phyloP scores from a whole-genome alignment of 1,284 basidiomycete species.

The Agroathelia rolfsii region DNA sequence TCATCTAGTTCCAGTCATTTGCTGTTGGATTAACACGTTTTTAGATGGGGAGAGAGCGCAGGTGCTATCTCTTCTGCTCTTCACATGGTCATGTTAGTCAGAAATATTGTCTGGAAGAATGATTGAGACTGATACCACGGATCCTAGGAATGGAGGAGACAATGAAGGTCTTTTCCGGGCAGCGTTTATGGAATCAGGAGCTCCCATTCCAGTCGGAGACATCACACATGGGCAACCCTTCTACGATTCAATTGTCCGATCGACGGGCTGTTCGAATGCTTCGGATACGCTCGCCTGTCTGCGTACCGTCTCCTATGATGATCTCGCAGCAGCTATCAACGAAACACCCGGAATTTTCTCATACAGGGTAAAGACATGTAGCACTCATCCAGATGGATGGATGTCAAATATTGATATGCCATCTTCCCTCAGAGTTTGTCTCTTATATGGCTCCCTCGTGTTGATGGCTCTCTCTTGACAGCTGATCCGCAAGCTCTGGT shows the following conservation, averaged over 20 bases:
- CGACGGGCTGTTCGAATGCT: constrained; percentile 14
- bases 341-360: constrained; percentile 5
- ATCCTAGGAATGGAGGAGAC: constrained; percentile 17
- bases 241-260: constrained; percentile 16
- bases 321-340: constrained; percentile 12
- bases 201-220: constrained; percentile 13
- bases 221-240: constrained; percentile 16
- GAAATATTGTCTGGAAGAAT: too few relatives aligned
- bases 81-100: constrained; percentile 20
- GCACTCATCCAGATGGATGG: neutral
- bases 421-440: constrained; percentile 14
- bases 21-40: too few relatives aligned
- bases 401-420: neutral
- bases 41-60: constrained; percentile 23
- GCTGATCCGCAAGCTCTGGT: constrained; percentile 31
- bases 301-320: constrained; percentile 17
- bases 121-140: too few relatives aligned
- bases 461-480: constrained; percentile 40
- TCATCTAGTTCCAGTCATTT: too few relatives aligned
- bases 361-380: too few relatives aligned
- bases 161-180: constrained; percentile 21
- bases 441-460: constrained; percentile 37
- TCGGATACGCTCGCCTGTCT: constrained; percentile 23
- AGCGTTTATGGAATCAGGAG: constrained; percentile 24
- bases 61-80: constrained; percentile 22